Conservation (phyloP, 305 asterid genomes). For the Fraxinus paxiana region DNA sequence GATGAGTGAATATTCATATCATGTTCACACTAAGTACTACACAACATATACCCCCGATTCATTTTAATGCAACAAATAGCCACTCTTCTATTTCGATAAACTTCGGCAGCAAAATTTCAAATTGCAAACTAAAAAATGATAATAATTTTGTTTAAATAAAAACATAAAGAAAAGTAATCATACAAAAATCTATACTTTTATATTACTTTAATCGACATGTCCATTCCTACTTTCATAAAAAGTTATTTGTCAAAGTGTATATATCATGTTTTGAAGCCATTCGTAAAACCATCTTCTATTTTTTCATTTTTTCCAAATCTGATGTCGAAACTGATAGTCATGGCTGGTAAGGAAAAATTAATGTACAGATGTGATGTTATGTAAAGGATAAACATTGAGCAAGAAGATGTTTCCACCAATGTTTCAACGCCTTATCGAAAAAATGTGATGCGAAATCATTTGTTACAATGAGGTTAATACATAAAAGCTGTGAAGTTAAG, state of each 20-base stretch:
- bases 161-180: not conserved
- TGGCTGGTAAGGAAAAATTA: not conserved
- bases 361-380: not conserved
- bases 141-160: not conserved
- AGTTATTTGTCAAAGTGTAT: not conserved
- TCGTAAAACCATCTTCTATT: not conserved
- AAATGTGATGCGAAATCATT: not conserved
- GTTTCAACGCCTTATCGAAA: not conserved
- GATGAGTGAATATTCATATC: not conserved
- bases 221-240: not conserved
- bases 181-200: not conserved
- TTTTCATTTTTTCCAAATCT: not conserved
- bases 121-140: not conserved
- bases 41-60: not conserved
- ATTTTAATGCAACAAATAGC: not conserved
- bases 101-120: not conserved
- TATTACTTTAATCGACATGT: not conserved
- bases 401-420: no score
- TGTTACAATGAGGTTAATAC: not conserved
- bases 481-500: constrained; percentile 1
- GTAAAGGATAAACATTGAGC: not conserved
- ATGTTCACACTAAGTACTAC: not conserved
- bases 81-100: not conserved
- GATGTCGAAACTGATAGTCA: not conserved
- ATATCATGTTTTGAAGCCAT: not conserved